Evolutionary conservation across 1,139 yeast species (phyloP).

Genomic region (Hyphopichia pseudoburtonii): DNA sequence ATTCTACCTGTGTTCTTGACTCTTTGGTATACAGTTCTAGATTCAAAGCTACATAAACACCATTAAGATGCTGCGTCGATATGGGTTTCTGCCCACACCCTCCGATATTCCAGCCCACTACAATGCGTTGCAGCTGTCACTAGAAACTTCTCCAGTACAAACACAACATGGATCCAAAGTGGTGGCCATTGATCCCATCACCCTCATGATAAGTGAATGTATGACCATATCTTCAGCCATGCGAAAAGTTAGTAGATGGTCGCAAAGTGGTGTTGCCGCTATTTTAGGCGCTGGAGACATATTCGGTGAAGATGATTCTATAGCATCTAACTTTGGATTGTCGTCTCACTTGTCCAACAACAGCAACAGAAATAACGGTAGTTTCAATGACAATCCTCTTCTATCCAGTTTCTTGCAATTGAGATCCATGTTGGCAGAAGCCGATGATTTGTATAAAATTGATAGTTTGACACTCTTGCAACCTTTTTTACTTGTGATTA

Average conservation of each 20-base stretch:
- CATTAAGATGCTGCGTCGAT: slow-evolving; percentile 1
- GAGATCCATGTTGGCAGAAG: slow-evolving; percentile 65
- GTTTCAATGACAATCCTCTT: slow-evolving; percentile 56
- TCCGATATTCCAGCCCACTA: neutral
- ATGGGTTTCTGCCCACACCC: slow-evolving; percentile 3
- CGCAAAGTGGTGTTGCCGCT: slow-evolving; percentile 87
- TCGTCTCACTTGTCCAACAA: slow-evolving; percentile 17
- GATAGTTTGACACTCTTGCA: slow-evolving; percentile 76
- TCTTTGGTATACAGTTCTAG: too few relatives aligned
- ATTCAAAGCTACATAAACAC: neutral
- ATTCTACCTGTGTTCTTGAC: too few relatives aligned
- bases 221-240: slow-evolving; percentile 83
- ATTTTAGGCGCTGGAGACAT: slow-evolving; percentile 63
- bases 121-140: neutral
- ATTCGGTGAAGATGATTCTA: slow-evolving; percentile 39
- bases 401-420: slow-evolving; percentile 80
- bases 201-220: slow-evolving; percentile 86
- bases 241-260: slow-evolving; percentile 83
- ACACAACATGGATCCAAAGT: neutral
- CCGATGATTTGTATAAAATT: slow-evolving; percentile 51
- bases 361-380: slow-evolving; percentile 13
- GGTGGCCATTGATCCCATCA: slow-evolving; percentile 69
- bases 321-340: slow-evolving; percentile 26
- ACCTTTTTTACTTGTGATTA: slow-evolving; percentile 85
- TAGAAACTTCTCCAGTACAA: too few relatives aligned